Conservation (phyloP, 352 stramenopile genomes). For the Globisporangium apiculatum region DNA sequence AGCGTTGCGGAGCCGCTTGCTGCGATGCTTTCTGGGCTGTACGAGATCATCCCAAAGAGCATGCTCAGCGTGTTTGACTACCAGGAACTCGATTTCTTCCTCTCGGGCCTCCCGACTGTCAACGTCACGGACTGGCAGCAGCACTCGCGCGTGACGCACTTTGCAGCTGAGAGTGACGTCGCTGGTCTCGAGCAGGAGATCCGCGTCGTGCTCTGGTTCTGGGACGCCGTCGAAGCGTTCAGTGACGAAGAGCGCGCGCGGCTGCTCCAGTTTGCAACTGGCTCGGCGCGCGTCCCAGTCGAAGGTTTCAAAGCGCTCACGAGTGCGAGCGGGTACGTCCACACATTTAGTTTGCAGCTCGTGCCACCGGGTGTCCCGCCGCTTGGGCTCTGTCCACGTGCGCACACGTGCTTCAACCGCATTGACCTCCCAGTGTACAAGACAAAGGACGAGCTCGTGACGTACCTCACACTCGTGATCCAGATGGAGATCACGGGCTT, state of each 20-base stretch:
- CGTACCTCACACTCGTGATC: slow-evolving; percentile 70
- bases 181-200: slow-evolving; percentile 43
- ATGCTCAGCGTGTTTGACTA: slow-evolving; percentile 90
- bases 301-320: slow-evolving; percentile 77
- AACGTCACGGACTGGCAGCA: slow-evolving; percentile 86
- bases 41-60: slow-evolving; percentile 87
- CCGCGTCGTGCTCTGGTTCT: slow-evolving; percentile 87
- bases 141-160: slow-evolving; percentile 56
- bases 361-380: slow-evolving; percentile 35
- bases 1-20: slow-evolving; percentile 88
- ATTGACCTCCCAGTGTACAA: slow-evolving; percentile 81
- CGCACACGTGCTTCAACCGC: slow-evolving; percentile 87
- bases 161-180: slow-evolving; percentile 36
- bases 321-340: slow-evolving; percentile 74
- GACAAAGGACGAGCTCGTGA: slow-evolving; percentile 79
- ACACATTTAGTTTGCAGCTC: slow-evolving; percentile 76
- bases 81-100: slow-evolving; percentile 94
- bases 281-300: slow-evolving; percentile 92
- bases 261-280: slow-evolving; percentile 97
- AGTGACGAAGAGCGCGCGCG: slow-evolving; percentile 91
- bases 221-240: slow-evolving; percentile 80
- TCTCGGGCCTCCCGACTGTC: slow-evolving; percentile 80
- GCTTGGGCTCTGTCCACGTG: slow-evolving; percentile 61
- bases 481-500: slow-evolving; percentile 90
- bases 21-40: slow-evolving; percentile 88